Evolutionary conservation across 768 basidiomycete genomes (phyloP), one percentile per base, ranked within the genome.

Genomic region (Serendipita sp.): DNA sequence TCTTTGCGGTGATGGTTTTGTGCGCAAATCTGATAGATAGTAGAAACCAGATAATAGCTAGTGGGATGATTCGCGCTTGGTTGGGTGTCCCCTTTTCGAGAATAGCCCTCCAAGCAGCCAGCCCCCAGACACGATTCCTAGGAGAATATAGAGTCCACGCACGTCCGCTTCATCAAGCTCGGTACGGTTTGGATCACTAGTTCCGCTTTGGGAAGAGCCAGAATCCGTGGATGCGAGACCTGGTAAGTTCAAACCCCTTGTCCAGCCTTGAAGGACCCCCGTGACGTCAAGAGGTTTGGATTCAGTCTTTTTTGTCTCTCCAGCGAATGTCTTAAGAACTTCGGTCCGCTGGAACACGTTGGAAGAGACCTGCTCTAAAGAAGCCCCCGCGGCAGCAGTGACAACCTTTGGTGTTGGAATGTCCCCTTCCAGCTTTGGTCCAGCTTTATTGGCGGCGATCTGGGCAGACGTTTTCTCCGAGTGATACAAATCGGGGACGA

Each of bases 21-120:
- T 58, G 33, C 53, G 53, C 31, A 31, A 58, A 20, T 58, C 53
- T 38, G 38, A 38, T 38, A 3, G 31, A 30, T 30, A 30, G 28
- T 58, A 58, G 20, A 34, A 58, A 4, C 13, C 17, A 28, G 9
- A 13, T 22, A 31, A n/a, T 9, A 26, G 26, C 30, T 58, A 58
- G 53, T 58, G 53, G 9, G 53, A 26, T 13, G 0, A 11, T 33
- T 22, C 13, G 20, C 11, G 53, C 33, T 58, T 58, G 28, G 53
- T 24, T 58, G 53, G 53, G n/a, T n/a, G 17, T 33, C 53, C 53
- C 1, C n/a, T 24, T 24, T 58, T 58, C 26, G 53, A 28, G 22
- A 58, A 34, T 33, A 58, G 26, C 9, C 53, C 53, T 58, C 53
- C 53, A 31, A 58, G 53, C 17, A 58, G 33, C 53, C 53, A 58